Evolutionary conservation across 306 rosid species (phyloP), one percentile per base, ranked within the genome.

Genomic region (Lotus japonicus): DNA sequence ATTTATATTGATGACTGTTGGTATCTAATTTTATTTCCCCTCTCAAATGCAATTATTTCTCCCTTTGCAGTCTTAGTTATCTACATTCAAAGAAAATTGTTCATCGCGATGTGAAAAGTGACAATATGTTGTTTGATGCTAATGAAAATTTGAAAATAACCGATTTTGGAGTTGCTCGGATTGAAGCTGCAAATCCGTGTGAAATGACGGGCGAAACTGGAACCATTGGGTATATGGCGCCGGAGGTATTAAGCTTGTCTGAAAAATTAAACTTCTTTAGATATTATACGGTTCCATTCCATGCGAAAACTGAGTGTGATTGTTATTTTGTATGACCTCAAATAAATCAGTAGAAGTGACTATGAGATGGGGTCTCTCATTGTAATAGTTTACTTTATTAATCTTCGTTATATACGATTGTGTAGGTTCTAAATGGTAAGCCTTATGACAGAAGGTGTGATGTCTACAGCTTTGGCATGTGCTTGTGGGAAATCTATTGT

Each of bases 171-270:
- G 91, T 89, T 77, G 89, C 97, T 51, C 84, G 97, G 33, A 82
- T 88, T 39, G 97, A 92, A 82, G 92, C 97, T 15, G 69, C 46
- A 31, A 85, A 92, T 45, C 90, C 84, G 4, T 51, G 72, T 73
- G 95, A 92, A 17, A 88, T 89, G 97, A 89, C 97, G 0, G 90
- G 97, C 14, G 88, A 89, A 80, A 87, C 92, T 48, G 96, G 96
- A 71, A 92, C 97, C 44, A 79, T 84, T 64, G 90, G 94, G 35
- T 92, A 91, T 72, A 92, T 92, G 97, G 92, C 97, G 9, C 97
- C 97, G 2, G 96, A 92, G 97, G 97, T 92, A 79, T 21, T 38
- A 4, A 36, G 26, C 11, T 17, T 49, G n/a, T 39, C 35, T 45
- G 36, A 18, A 2, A 55, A n/a, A 10, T 31, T 31, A 5, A 31